Conservation (phyloP, 352 stramenopile genomes). For the Pythium sukuiense region DNA sequence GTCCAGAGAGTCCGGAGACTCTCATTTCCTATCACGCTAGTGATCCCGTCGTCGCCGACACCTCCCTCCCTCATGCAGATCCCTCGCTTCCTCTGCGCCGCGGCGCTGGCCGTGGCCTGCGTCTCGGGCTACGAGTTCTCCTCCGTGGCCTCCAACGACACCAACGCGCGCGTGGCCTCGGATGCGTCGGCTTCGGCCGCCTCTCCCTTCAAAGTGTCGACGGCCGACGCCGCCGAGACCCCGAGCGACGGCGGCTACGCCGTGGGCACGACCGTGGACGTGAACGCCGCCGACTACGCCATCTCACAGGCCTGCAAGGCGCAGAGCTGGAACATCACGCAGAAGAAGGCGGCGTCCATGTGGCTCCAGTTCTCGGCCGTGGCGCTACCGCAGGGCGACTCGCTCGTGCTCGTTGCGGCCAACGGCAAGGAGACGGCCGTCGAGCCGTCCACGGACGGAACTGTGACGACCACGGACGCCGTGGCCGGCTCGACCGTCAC, state of each 20-base stretch:
- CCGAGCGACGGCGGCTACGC: conserved; percentile 35
- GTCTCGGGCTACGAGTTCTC: conserved; percentile 19
- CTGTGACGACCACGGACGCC: conserved; percentile 30
- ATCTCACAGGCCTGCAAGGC: conserved; percentile 37
- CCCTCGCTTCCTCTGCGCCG: conserved; percentile 14
- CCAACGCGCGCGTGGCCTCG: conserved; percentile 11
- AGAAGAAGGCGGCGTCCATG: conserved; percentile 41
- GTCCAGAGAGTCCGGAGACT: conserved; percentile 1
- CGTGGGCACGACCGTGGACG: conserved; percentile 33
- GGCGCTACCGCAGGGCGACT: conserved; percentile 31
- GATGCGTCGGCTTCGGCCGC: not conserved
- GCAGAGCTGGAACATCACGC: conserved; percentile 51
- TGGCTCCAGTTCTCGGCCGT: conserved; percentile 45
- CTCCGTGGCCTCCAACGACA: conserved; percentile 6
- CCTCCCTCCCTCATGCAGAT: conserved; percentile 18
- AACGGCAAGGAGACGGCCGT: conserved; percentile 36
- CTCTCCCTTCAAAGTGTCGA: conserved; percentile 18
- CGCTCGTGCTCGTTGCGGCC: conserved; percentile 38
- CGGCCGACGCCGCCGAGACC: conserved; percentile 23
- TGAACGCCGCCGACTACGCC: conserved; percentile 36
- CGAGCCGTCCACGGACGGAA: conserved; percentile 25
- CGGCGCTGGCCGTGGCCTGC: not conserved
- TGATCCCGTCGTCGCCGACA: conserved; percentile 6
- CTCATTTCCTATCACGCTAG: conserved; percentile 11
- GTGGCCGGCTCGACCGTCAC: conserved; percentile 38